Percentiles rank a stretch among this genome's conserved stretches.
Conservation (phyloP, 2,329 filamentous ascomycete species). For the Phaeosphaeriaceae sp. region DNA sequence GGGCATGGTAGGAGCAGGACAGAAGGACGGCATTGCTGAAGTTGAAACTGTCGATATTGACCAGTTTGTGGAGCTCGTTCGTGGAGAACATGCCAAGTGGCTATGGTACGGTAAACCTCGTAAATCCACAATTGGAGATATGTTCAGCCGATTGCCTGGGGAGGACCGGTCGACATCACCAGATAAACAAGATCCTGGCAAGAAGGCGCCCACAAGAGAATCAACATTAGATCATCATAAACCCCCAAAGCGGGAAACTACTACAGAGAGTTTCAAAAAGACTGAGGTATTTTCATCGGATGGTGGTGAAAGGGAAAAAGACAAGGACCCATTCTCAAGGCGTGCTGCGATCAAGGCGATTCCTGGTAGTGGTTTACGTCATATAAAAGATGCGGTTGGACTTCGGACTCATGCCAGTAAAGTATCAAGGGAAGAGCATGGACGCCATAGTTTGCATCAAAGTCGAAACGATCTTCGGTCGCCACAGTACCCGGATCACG, state of each 20-base stretch:
- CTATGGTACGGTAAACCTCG: slow-evolving; percentile 90
- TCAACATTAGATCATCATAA: slow-evolving; percentile 46
- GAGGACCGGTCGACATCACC: slow-evolving; percentile 58
- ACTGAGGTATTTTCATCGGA: slow-evolving; percentile 27
- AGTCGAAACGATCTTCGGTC: slow-evolving; percentile 24
- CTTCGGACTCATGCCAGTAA: slow-evolving; percentile 52
- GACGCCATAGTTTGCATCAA: slow-evolving; percentile 27
- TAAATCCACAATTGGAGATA: slow-evolving; percentile 58
- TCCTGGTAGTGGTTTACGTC: slow-evolving; percentile 79
- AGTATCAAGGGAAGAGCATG: slow-evolving; percentile 45
- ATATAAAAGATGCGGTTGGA: slow-evolving; percentile 85
- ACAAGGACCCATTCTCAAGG: slow-evolving; percentile 65
- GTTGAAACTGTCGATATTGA: slow-evolving; percentile 92
- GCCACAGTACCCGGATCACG: slow-evolving; percentile 13
- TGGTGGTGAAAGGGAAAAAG: slow-evolving; percentile 58
- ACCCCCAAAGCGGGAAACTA: slow-evolving; percentile 37
- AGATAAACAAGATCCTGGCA: slow-evolving; percentile 56
- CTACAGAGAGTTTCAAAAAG: slow-evolving; percentile 38
- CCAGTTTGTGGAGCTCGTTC: slow-evolving; percentile 76
- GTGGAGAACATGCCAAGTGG: slow-evolving; percentile 88
- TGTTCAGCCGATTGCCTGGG: slow-evolving; percentile 48
- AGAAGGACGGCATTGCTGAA: slow-evolving; percentile 89
- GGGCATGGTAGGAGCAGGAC: slow-evolving; percentile 84
- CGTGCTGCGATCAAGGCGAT: slow-evolving; percentile 76
- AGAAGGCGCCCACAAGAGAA: slow-evolving; percentile 59